These are phyloP conservation scores for Pestalotiopsis fici DNA, from an alignment of 2,329 filamentous ascomycete genomes.

Conservation along the genomic window DNA sequence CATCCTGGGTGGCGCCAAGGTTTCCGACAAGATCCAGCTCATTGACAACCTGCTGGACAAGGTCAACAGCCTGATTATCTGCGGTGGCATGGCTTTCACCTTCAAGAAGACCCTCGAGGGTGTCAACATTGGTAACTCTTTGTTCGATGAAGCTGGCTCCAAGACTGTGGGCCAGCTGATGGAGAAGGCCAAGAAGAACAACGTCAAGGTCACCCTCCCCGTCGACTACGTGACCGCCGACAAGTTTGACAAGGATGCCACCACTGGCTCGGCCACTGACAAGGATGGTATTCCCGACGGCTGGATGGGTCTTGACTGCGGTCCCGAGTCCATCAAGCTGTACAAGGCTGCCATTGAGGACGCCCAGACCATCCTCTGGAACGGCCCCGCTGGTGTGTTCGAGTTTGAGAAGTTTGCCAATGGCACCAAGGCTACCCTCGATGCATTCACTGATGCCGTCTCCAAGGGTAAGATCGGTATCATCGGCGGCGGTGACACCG, in stretches of 20 bases:
- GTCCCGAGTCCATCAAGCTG: slow-evolving; percentile 82
- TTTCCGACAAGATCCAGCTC: slow-evolving; percentile 99
- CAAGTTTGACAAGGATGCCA: slow-evolving; percentile 87
- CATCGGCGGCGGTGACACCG: slow-evolving; percentile 97
- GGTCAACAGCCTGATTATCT: slow-evolving; percentile 95
- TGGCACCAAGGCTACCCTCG: slow-evolving; percentile 89
- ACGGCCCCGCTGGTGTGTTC: slow-evolving; percentile 95
- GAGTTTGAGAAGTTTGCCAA: slow-evolving; percentile 94
- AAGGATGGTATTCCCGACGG: slow-evolving; percentile 89
- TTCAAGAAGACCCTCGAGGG: slow-evolving; percentile 99
- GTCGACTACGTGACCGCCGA: slow-evolving; percentile 95
- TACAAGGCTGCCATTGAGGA: slow-evolving; percentile 86
- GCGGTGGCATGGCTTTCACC: slow-evolving; percentile 98
- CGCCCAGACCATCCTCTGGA: slow-evolving; percentile 97
- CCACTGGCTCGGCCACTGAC: slow-evolving; percentile 80
- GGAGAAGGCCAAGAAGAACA: slow-evolving; percentile 95
- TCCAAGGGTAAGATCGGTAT: slow-evolving; percentile 92
- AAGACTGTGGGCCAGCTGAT: slow-evolving; percentile 87
- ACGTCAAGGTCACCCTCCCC: slow-evolving; percentile 92
- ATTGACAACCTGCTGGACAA: slow-evolving; percentile 99
- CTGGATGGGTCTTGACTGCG: slow-evolving; percentile 97
- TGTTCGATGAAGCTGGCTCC: slow-evolving; percentile 92
- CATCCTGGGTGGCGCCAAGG: slow-evolving; percentile 97
- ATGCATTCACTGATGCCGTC: slow-evolving; percentile 81
- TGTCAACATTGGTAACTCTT: slow-evolving; percentile 84